Percentiles rank a stretch among this genome's conserved stretches.
Evolutionary conservation across 176 grass and related monocot species (phyloP).

Genomic region (Themeda triandra): DNA sequence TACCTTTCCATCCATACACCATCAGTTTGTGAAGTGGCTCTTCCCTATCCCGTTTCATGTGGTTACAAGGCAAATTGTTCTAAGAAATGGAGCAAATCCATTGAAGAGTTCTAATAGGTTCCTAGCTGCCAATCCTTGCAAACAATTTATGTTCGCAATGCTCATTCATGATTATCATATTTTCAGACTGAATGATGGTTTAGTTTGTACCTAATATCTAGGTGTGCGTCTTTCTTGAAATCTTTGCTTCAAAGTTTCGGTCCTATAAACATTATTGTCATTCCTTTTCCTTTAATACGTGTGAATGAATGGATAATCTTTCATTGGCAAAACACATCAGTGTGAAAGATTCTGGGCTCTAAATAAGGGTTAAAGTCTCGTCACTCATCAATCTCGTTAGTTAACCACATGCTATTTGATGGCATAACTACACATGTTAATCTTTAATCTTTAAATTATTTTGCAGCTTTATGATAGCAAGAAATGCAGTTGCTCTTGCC

Average conservation of each 20-base stretch:
- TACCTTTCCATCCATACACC: background rate
- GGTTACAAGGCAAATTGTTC: background rate
- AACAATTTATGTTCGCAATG: background rate
- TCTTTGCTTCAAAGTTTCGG: background rate
- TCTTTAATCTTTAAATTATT: constrained; percentile 16
- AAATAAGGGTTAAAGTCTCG: background rate
- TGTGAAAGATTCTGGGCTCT: background rate
- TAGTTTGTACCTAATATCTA: background rate
- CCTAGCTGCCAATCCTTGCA: background rate
- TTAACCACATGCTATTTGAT: background rate
- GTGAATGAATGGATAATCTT: background rate
- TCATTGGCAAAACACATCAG: background rate
- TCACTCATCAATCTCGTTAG: background rate
- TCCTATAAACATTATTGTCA: background rate
- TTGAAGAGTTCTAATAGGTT: background rate
- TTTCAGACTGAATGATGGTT: background rate
- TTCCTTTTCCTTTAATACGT: background rate
- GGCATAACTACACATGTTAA: background rate
- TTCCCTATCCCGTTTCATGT: background rate
- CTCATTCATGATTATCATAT: background rate
- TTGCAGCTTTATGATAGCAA: constrained; percentile 87
- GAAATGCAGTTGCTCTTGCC: constrained; percentile 96
- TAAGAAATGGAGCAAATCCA: background rate
- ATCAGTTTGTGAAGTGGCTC: background rate
- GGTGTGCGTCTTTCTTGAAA: background rate